Conservation (phyloP, 2,329 filamentous ascomycete genomes). For the Aspergillus puulaauensis region DNA sequence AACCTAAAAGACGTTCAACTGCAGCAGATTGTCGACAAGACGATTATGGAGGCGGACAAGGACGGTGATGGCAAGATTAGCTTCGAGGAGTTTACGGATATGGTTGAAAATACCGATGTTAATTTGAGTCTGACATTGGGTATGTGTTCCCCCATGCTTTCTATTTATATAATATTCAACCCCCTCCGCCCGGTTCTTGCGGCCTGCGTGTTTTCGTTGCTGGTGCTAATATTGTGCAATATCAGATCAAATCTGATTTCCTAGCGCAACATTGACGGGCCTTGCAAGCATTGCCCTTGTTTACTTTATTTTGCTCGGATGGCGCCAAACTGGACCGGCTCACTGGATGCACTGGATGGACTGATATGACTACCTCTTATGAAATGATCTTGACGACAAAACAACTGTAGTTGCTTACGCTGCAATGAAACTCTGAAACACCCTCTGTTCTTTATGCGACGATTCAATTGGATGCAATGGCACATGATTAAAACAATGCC, state of each 20-base stretch:
- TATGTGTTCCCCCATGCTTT: conserved; percentile 34
- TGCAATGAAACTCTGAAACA: not conserved
- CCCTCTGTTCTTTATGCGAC: not conserved
- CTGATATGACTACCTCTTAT: not conserved
- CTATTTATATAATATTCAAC: not conserved
- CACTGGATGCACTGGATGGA: not conserved
- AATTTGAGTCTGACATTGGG: conserved; percentile 68
- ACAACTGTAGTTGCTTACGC: not conserved
- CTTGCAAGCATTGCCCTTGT: not conserved
- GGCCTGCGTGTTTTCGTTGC: not conserved
- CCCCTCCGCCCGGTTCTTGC: too few species aligned
- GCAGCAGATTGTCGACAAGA: conserved; percentile 99
- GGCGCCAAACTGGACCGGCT: not conserved
- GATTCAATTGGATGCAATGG: not conserved
- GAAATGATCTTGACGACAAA: conserved; percentile 5
- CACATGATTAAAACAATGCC: not conserved
- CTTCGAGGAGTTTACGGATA: conserved; percentile 98
- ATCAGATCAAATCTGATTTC: not conserved
- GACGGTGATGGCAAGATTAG: conserved; percentile 97
- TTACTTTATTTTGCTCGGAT: not conserved
- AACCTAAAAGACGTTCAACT: conserved; percentile 98
- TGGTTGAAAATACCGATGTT: conserved; percentile 91
- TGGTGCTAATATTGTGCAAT: not conserved
- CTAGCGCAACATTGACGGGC: not conserved
- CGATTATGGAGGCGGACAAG: conserved; percentile 98